Percentiles rank a stretch among this genome's conserved stretches.
Conservation (phyloP, 371 early-diverging fungal genomes). For the Syncephalastrum racemosum region DNA sequence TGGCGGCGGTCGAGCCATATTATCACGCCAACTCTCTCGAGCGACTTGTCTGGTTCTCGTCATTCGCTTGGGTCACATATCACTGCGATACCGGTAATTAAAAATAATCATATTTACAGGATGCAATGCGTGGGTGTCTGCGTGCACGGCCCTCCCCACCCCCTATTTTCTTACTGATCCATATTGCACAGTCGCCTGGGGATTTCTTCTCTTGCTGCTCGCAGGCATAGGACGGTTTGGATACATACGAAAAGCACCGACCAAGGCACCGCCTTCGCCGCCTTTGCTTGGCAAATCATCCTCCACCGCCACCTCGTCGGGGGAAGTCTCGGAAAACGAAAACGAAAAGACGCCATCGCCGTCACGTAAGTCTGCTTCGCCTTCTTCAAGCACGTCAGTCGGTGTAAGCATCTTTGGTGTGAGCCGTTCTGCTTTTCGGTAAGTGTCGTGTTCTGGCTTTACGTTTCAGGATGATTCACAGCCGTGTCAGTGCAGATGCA, state of each 20-base stretch:
- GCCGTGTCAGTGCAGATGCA: slow-evolving; percentile 31
- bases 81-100: not conserved
- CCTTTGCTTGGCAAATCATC: too few species aligned
- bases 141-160: not conserved
- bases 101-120: too few species aligned
- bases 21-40: slow-evolving; percentile 17
- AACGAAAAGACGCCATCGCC: not conserved
- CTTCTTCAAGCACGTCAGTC: not conserved
- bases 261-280: too few species aligned
- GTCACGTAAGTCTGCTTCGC: not conserved
- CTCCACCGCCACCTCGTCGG: slow-evolving; percentile 22
- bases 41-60: slow-evolving; percentile 28
- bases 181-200: slow-evolving; percentile 2
- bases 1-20: slow-evolving; percentile 1
- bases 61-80: slow-evolving; percentile 30
- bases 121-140: not conserved
- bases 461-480: not conserved
- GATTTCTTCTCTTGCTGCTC: slow-evolving; percentile 9
- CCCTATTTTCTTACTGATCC: not conserved
- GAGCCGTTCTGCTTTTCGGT: slow-evolving; percentile 18
- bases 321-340: slow-evolving; percentile 9
- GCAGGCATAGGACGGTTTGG: too few species aligned
- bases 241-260: too few species aligned
- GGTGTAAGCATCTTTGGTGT: slow-evolving; percentile 22
- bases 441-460: not conserved